These are phyloP conservation scores for Friedmanniomyces endolithicus DNA, from an alignment of 495 filamentous ascomycete genomes.

Conservation along the genomic window DNA sequence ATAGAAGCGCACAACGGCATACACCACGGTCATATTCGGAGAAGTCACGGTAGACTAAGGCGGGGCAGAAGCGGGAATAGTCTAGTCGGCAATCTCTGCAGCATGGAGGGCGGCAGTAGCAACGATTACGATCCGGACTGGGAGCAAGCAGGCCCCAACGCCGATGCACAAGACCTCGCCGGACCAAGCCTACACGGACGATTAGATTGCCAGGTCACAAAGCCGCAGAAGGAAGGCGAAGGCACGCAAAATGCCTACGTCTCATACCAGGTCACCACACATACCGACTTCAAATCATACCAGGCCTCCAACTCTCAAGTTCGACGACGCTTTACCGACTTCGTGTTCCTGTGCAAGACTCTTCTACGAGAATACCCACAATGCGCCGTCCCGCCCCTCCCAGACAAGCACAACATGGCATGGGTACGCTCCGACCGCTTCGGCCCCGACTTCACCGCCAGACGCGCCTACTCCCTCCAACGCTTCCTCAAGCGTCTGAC, in stretches of 20 bases:
- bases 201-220: conserved; percentile 69
- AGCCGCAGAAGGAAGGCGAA: conserved; percentile 83
- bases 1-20: neutral
- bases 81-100: neutral
- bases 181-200: conserved; percentile 40
- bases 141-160: conserved; percentile 21
- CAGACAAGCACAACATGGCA: conserved; percentile 98
- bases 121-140: conserved; percentile 16
- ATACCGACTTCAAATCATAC: conserved; percentile 86
- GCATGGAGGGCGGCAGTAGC: conserved; percentile 16
- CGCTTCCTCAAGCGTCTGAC: conserved; percentile 81
- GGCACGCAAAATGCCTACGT: conserved; percentile 97
- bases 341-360: conserved; percentile 89
- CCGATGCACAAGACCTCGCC: conserved; percentile 19
- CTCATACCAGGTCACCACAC: conserved; percentile 83
- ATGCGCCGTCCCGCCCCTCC: conserved; percentile 85
- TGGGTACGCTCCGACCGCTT: conserved; percentile 95
- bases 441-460: conserved; percentile 80
- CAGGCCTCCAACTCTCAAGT: conserved; percentile 62
- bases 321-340: conserved; percentile 89
- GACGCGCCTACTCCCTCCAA: conserved; percentile 79
- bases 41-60: neutral
- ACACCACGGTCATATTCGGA: neutral
- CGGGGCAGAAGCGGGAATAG: neutral
- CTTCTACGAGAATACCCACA: conserved; percentile 76